Percentiles rank a stretch among this genome's conserved stretches.
Evolutionary conservation across 2,329 filamentous ascomycete genomes (phyloP).

Genomic region (Fusarium sulawesiense): DNA sequence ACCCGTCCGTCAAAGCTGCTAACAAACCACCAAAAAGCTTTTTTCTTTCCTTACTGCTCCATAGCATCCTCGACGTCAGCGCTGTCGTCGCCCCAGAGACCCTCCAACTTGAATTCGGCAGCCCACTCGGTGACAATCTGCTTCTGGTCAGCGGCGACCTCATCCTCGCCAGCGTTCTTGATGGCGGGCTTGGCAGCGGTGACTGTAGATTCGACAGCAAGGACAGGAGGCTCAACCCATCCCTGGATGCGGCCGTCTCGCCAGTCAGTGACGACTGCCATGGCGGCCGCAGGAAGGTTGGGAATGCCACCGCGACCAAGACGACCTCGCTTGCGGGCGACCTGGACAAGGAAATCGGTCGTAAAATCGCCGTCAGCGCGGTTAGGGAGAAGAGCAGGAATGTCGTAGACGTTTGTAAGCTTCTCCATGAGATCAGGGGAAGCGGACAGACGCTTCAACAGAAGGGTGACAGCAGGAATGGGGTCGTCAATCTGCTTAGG

Average conservation of each 20-base stretch:
- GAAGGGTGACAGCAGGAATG: conserved; percentile 83
- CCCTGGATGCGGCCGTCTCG: conserved; percentile 94
- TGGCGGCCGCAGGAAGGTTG: conserved; percentile 87
- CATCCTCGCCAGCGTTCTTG: conserved; percentile 56
- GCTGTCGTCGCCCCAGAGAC: conserved; percentile 78
- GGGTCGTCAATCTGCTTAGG: conserved; percentile 96
- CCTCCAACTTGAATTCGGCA: conserved; percentile 94
- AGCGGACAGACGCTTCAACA: conserved; percentile 82
- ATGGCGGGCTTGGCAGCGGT: conserved; percentile 50
- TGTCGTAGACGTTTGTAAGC: conserved; percentile 84
- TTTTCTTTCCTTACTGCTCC: conserved; percentile 57
- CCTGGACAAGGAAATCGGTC: conserved; percentile 93
- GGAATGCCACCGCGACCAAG: conserved; percentile 90
- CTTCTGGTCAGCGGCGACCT: conserved; percentile 75
- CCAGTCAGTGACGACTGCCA: conserved; percentile 96
- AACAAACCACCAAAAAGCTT: conserved; percentile 22
- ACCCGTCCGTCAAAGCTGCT: conserved; percentile 43
- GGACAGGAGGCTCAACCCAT: conserved; percentile 82
- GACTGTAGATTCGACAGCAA: conserved; percentile 62
- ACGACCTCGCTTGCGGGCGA: conserved; percentile 90
- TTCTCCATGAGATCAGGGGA: conserved; percentile 80
- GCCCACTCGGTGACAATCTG: conserved; percentile 93
- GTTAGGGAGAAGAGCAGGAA: conserved; percentile 78
- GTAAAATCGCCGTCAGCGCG: conserved; percentile 79
- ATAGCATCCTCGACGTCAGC: conserved; percentile 59